These are phyloP conservation scores for Wickerhamiella musiphila DNA, from an alignment of 805 yeast species.

Conservation along the genomic window DNA sequence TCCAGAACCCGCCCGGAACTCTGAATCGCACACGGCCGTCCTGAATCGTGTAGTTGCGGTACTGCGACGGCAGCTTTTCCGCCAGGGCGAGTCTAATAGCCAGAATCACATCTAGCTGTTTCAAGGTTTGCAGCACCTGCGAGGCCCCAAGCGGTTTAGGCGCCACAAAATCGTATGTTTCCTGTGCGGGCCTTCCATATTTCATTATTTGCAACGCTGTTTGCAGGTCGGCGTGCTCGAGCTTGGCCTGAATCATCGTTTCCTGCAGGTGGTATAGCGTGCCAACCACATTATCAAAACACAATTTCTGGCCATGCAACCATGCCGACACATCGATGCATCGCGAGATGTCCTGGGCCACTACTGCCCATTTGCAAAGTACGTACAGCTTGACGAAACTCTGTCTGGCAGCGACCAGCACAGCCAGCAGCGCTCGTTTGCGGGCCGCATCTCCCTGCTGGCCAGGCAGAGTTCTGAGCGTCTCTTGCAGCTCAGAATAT, in stretches of 20 bases:
- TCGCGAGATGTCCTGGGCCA: slow-evolving; percentile 49
- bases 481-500: slow-evolving; percentile 42
- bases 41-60: slow-evolving; percentile 42
- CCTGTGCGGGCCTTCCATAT: slow-evolving; percentile 58
- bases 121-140: slow-evolving; percentile 41
- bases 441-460: slow-evolving; percentile 40
- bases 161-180: slow-evolving; percentile 42
- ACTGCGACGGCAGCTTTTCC: slow-evolving; percentile 40
- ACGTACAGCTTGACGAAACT: slow-evolving; percentile 77
- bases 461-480: slow-evolving; percentile 42
- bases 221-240: slow-evolving; percentile 78
- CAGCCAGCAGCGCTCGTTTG: slow-evolving; percentile 50
- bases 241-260: slow-evolving; percentile 68
- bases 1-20: slow-evolving; percentile 47
- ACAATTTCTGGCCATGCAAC: slow-evolving; percentile 63
- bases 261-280: slow-evolving; percentile 52
- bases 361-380: slow-evolving; percentile 72
- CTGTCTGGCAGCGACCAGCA: slow-evolving; percentile 57
- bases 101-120: slow-evolving; percentile 53
- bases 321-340: slow-evolving; percentile 78
- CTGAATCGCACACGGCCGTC: slow-evolving; percentile 64
- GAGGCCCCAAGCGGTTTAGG: slow-evolving; percentile 33
- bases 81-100: slow-evolving; percentile 58
- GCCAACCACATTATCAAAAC: slow-evolving; percentile 44
- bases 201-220: slow-evolving; percentile 77